Conservation (phyloP, 2,329 filamentous ascomycete species). For the Diaporthe caulivora region DNA sequence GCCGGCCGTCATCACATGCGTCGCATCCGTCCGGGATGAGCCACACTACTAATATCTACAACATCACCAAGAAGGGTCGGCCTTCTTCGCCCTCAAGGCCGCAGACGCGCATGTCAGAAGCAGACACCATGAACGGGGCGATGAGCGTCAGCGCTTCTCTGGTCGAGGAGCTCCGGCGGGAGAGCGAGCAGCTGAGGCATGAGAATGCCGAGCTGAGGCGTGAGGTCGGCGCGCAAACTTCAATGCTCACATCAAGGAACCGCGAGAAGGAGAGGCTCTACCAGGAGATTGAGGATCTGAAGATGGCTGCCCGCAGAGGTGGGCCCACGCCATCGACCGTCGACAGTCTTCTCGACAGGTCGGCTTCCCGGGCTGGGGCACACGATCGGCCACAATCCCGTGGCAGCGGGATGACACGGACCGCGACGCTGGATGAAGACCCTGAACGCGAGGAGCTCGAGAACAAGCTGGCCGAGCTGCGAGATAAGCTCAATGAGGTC, state of each 20-base stretch:
- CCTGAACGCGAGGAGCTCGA: slow-evolving; percentile 88
- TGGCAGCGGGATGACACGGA: slow-evolving; percentile 75
- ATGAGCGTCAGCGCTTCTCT: slow-evolving; percentile 70
- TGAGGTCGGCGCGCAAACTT: slow-evolving; percentile 94
- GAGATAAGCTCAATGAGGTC: slow-evolving; percentile 87
- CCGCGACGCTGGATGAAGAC: slow-evolving; percentile 74
- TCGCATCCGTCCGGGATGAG: slow-evolving; percentile 53
- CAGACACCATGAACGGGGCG: slow-evolving; percentile 63
- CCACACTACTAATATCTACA: slow-evolving; percentile 76
- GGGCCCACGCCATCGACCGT: slow-evolving; percentile 74
- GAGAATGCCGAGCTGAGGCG: slow-evolving; percentile 93
- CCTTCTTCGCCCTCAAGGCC: slow-evolving; percentile 63
- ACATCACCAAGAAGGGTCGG: slow-evolving; percentile 68
- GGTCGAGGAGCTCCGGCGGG: slow-evolving; percentile 79
- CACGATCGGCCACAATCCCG: slow-evolving; percentile 81
- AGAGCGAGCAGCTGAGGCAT: slow-evolving; percentile 82
- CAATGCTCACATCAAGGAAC: slow-evolving; percentile 96
- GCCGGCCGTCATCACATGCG: slow-evolving; percentile 27
- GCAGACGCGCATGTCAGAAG: slow-evolving; percentile 62
- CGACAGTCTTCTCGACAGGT: slow-evolving; percentile 95
- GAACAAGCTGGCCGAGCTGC: slow-evolving; percentile 82
- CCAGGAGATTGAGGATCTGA: slow-evolving; percentile 96
- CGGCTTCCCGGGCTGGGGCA: slow-evolving; percentile 81
- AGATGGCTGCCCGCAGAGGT: slow-evolving; percentile 83
- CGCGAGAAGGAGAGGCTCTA: slow-evolving; percentile 95